Evolutionary conservation across 495 filamentous ascomycete species (phyloP), one percentile per base, ranked within the genome.

Genomic region (Penicillium herquei): DNA sequence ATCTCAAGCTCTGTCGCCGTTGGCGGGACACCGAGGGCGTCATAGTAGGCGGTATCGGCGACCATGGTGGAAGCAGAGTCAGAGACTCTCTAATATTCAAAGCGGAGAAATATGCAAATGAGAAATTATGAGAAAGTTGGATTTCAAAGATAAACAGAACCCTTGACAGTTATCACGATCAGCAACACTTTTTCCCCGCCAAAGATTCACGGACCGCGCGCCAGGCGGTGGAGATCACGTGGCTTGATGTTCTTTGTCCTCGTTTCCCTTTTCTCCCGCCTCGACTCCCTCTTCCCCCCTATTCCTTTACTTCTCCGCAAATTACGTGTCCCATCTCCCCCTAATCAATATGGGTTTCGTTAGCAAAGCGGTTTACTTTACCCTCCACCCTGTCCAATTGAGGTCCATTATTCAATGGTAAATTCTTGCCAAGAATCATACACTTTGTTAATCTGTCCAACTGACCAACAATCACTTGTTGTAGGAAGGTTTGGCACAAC

Each of bases 401-500:
- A 83, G 92, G 60, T 76, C 87, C 26, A 91, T 98, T 41, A 76
- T 96, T 50, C 94, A 98, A 90, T 98, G 94, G 94, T 96, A 78
- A 31, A 78, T 68, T 33, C 39, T 56, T 13, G 7, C 21, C 21
- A 26, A 26, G 21, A 26, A 2, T 4, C 21, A 4, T 26, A 26
- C 21, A n/a, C 4, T 26, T 26, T 26, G 1, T 26, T 26, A 26
- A 26, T 26, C 21, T n/a, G n/a, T 26, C 21, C 21, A 26, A 26
- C 21, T 26, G 21, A 26, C 21, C 21, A 26, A 26, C 21, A 26
- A 26, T 37, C 12, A 13, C 9, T 43, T 32, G 14, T 37, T 51
- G 56, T 68, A 98, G 92, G 92, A 95, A 93, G 80, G 78, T 93
- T 60, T 98, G 92, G 92, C 94, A 98, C 75, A 88, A 92, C 58